Conservation (phyloP, 805 yeast species). For the Starmera caribaea region DNA sequence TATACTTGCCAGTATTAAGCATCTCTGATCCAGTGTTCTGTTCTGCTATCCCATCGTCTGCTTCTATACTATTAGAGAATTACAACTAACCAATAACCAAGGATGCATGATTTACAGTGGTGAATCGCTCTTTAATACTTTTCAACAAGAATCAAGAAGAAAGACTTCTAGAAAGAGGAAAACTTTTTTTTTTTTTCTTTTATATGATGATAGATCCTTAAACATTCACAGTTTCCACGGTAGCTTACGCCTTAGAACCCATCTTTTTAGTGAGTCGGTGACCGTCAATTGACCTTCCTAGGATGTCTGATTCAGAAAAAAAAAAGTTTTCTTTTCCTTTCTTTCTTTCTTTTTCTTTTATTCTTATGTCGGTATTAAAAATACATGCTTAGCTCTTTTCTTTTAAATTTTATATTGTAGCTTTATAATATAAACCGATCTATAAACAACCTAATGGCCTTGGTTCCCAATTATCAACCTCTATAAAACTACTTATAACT, state of each 20-base stretch:
- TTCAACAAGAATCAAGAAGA: too few species aligned
- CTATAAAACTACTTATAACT: constrained; percentile 9
- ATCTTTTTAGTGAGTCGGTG: constrained; percentile 67
- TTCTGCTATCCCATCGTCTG: constrained; percentile 2
- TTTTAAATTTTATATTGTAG: background rate
- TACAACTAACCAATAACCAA: background rate
- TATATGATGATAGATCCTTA: constrained; percentile 70
- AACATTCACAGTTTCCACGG: constrained; percentile 97
- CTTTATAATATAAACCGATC: background rate
- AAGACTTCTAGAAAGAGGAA: too few species aligned
- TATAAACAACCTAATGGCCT: constrained; percentile 43
- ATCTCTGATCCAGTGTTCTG: constrained; percentile 51
- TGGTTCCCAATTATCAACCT: constrained; percentile 34
- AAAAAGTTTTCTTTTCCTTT: background rate
- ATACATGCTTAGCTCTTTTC: background rate
- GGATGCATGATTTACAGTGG: too few species aligned
- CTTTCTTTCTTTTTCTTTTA: constrained; percentile 3
- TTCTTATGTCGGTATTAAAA: constrained; percentile 1
- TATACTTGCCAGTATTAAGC: constrained; percentile 83
- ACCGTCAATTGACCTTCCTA: constrained; percentile 84
- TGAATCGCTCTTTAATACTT: too few species aligned
- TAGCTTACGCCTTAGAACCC: constrained; percentile 79
- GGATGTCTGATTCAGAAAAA: constrained; percentile 95
- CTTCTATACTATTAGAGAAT: background rate
- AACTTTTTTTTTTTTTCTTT: too few species aligned